Base-by-base conservation (phyloP, 139 green algal species). In the Coelastrella sp. region DNA sequence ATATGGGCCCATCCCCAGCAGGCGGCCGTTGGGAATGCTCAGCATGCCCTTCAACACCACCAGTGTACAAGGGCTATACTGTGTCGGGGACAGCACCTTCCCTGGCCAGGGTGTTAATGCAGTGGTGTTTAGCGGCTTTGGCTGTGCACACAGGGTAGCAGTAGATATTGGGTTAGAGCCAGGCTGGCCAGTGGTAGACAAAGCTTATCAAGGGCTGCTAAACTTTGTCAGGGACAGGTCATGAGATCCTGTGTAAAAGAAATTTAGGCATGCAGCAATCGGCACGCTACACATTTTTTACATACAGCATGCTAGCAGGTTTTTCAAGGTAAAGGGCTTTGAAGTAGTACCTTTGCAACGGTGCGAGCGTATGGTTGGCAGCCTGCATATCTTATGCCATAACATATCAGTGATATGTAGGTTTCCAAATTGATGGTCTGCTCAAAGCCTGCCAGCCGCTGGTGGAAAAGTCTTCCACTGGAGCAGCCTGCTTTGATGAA, bases 1-100 rank as follows among this genome's bases (percentile, higher is more conserved):
- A 1, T 99, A 99, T 91, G 98, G 98, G 11, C 98, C 98, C 85
- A 99, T 99, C 87, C 98, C 98, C 27, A 84, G 84, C 84, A 59
- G 95, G 22, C 94, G 92, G 22, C 98, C 98, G 4, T 89, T 97
- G 20, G 98, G 98, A 58, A 98, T 99, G 94, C 92, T 99, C 20
- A 95, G 92, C 88, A 99, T 99, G 97, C 98, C 98, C 17, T 97
- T 99, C 92, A 99, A 99, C 94, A 95, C 90, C 73, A 98, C 96
- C 35, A 84, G 87, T 22, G 22, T 93, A 17, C 22, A 90, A 19
- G 96, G 97, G 6, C 94, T 99, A 49, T 99, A 99, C 93, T 99
- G 98, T 90, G 97, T 99, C 20, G 98, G 98, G 1, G 98, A 99
- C 95, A 97, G 93, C 63, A 98, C 96, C 12, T 99, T 99, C 94